phyloP scores from a whole-genome alignment of 208 protist genomes.

The Leishmania tarentolae region DNA sequence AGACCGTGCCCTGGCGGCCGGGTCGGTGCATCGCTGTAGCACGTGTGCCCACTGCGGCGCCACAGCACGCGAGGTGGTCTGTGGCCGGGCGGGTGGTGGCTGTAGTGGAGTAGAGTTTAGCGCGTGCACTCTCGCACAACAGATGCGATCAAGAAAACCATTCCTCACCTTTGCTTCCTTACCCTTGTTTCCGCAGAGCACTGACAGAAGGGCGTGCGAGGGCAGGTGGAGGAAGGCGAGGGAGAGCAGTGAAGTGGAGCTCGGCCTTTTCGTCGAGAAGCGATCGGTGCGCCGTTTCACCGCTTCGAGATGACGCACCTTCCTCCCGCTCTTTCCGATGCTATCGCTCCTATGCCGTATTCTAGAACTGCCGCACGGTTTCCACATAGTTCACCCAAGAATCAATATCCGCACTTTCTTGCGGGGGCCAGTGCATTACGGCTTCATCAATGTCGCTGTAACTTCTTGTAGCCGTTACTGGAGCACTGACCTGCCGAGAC shows the following conservation, averaged over 20 bases:
- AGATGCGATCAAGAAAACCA: background rate
- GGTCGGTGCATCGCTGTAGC: background rate
- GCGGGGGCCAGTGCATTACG: background rate
- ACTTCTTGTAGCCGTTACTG: background rate
- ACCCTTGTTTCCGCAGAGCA: background rate
- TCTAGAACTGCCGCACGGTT: background rate
- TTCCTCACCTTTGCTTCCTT: background rate
- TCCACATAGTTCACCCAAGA: slow-evolving; percentile 5
- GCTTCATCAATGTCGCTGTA: background rate
- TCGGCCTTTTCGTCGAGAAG: background rate
- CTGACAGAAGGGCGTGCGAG: background rate
- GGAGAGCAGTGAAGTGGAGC: background rate
- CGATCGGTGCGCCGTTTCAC: background rate
- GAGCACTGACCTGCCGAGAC: background rate
- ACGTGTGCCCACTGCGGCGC: background rate
- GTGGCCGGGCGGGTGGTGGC: background rate
- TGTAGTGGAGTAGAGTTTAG: background rate
- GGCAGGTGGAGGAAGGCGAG: background rate
- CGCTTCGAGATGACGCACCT: background rate
- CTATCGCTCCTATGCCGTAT: background rate
- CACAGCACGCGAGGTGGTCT: background rate
- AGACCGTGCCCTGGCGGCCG: background rate
- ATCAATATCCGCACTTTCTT: background rate
- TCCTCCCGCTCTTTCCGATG: too few relatives aligned
- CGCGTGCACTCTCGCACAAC: background rate